A percentile compares a stretch with the other conserved stretches of the same genome.
Evolutionary conservation across 345 rosid genomes (phyloP).

Genomic region (Pistacia integerrima): DNA sequence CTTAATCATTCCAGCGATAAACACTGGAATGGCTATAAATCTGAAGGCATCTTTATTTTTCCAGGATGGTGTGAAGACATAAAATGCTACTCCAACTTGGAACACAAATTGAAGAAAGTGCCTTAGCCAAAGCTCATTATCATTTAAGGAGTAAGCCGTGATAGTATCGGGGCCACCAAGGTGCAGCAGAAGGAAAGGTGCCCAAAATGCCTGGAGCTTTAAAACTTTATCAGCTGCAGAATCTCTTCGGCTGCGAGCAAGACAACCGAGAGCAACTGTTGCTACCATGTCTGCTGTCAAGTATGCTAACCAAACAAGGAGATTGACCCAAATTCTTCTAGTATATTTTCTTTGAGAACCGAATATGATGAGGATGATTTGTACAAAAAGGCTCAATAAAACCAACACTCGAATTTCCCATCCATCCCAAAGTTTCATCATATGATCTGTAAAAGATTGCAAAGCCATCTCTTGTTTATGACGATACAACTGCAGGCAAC

Average conservation of each 20-base stretch:
- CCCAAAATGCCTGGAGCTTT: constrained; percentile 21
- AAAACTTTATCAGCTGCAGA: background rate
- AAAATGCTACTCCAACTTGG: constrained; percentile 28
- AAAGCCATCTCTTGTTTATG: no score
- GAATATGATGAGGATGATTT: background rate
- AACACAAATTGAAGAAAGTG: background rate
- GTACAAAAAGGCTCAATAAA: constrained; percentile 13
- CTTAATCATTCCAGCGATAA: constrained; percentile 2
- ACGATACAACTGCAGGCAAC: no score
- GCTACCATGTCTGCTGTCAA: constrained; percentile 22
- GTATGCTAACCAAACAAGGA: constrained; percentile 17
- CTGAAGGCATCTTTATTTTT: constrained; percentile 16
- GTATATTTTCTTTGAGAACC: background rate
- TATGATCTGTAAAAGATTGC: no score
- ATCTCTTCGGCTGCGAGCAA: background rate
- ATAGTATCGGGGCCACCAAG: no score
- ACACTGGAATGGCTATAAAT: constrained; percentile 10
- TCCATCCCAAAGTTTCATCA: no score
- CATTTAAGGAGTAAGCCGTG: no score
- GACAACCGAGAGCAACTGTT: constrained; percentile 6
- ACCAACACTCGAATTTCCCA: constrained; percentile 8
- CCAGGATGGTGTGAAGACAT: constrained; percentile 22
- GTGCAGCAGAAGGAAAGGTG: no score
- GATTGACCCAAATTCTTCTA: background rate
- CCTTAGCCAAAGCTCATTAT: no score